Conservation (phyloP, 2,329 filamentous ascomycete species). For the Corynespora cassiicola region DNA sequence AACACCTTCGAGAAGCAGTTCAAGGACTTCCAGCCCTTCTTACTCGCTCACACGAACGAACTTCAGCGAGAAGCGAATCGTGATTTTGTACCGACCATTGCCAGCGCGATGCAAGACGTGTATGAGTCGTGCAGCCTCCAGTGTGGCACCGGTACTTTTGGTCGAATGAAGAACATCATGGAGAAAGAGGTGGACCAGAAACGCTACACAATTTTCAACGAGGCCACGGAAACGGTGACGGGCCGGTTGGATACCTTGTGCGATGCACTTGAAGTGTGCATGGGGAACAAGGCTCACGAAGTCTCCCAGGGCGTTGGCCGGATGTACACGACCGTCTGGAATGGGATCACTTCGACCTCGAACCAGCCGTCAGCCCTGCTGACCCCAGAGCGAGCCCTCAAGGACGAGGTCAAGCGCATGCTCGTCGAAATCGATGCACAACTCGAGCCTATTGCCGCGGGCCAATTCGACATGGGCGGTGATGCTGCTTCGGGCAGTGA, state of each 20-base stretch:
- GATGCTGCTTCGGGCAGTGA: too few relatives aligned
- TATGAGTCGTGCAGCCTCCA: conserved; percentile 57
- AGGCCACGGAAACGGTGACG: conserved; percentile 52
- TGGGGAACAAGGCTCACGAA: conserved; percentile 54
- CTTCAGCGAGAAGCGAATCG: conserved; percentile 61
- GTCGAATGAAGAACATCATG: conserved; percentile 62
- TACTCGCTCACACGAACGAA: conserved; percentile 49
- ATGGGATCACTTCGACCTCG: too few relatives aligned
- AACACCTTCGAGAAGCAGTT: conserved; percentile 51
- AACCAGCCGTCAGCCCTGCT: too few relatives aligned
- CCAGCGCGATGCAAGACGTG: conserved; percentile 51
- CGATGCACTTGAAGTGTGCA: conserved; percentile 49
- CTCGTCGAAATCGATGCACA: conserved; percentile 22
- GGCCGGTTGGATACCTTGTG: conserved; percentile 50
- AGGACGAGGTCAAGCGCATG: conserved; percentile 19
- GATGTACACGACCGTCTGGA: too few relatives aligned
- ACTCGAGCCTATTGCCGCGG: conserved; percentile 30
- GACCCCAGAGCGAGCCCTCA: conserved; percentile 21
- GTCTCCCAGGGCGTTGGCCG: too few relatives aligned
- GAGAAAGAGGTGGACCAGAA: conserved; percentile 47
- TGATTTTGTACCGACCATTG: conserved; percentile 59
- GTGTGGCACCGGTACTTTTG: conserved; percentile 54
- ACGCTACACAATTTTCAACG: conserved; percentile 58
- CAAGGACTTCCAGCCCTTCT: conserved; percentile 37
- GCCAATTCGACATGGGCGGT: conserved; percentile 19